phyloP scores from a whole-genome alignment of 768 basidiomycete species.

The Pulveroboletus sp. region DNA sequence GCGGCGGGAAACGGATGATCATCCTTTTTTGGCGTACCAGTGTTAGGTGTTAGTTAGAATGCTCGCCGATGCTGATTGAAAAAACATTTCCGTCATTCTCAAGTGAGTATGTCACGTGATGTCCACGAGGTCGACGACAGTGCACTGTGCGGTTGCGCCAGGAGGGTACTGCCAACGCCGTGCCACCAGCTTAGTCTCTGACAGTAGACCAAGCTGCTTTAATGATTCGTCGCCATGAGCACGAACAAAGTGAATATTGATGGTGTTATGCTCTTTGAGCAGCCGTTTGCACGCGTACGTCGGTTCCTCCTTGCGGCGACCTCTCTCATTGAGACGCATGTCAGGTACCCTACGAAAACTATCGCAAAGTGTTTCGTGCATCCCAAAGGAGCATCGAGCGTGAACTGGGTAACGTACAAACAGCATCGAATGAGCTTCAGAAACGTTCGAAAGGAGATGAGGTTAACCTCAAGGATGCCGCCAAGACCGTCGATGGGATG shows the following conservation, averaged over 20 bases:
- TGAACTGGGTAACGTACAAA: conserved; percentile 60
- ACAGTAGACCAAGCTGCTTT: too few relatives aligned
- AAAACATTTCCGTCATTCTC: conserved; percentile 1
- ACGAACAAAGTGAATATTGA: conserved; percentile 59
- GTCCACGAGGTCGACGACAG: conserved; percentile 4
- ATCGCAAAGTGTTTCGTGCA: conserved; percentile 80
- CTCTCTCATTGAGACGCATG: conserved; percentile 10
- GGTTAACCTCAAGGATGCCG: conserved; percentile 45
- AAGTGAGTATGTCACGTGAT: conserved; percentile 23
- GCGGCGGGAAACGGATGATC: conserved; percentile 12
- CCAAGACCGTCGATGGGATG: conserved; percentile 68
- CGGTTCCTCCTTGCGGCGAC: neutral
- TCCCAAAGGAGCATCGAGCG: conserved; percentile 80
- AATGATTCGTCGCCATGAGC: conserved; percentile 23
- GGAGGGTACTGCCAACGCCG: neutral
- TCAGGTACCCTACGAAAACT: conserved; percentile 87
- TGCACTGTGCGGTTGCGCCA: too few relatives aligned
- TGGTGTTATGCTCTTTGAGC: conserved; percentile 76
- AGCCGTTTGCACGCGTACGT: conserved; percentile 71
- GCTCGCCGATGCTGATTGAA: conserved; percentile 12
- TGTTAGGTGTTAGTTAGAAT: neutral
- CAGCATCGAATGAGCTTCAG: conserved; percentile 54
- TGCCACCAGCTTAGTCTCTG: too few relatives aligned
- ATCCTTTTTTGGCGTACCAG: neutral
- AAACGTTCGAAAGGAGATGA: conserved; percentile 37